These are phyloP conservation scores for Aspergillus texensis DNA, from an alignment of 2,329 filamentous ascomycete genomes.

Conservation along the genomic window DNA sequence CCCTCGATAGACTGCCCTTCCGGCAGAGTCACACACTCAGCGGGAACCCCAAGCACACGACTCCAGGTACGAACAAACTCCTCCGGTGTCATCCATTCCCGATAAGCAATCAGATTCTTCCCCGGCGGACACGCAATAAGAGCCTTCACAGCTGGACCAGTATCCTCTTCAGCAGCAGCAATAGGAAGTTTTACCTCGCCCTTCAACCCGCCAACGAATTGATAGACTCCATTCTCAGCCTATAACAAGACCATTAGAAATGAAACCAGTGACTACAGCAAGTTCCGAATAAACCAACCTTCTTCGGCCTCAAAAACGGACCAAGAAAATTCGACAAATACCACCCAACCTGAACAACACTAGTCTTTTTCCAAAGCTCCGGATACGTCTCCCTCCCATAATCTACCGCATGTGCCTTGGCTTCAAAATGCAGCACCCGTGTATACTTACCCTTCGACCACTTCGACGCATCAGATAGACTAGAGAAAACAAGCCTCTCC, in stretches of 20 bases:
- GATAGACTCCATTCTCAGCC: not conserved
- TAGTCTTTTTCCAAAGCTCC: constrained; percentile 31
- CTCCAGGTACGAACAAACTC: not conserved
- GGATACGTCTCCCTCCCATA: constrained; percentile 34
- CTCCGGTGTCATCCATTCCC: constrained; percentile 11
- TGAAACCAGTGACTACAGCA: not conserved
- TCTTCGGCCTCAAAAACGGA: constrained; percentile 1
- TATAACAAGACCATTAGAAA: not conserved
- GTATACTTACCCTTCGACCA: constrained; percentile 47
- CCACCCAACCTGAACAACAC: constrained; percentile 36
- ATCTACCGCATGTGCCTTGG: constrained; percentile 40
- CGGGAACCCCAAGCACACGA: not conserved
- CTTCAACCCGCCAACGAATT: not conserved
- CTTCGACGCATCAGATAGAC: constrained; percentile 38
- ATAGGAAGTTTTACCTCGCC: not conserved
- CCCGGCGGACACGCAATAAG: constrained; percentile 2
- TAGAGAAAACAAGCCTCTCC: constrained; percentile 45
- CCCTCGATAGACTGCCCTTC: constrained; percentile 3
- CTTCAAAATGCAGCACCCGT: constrained; percentile 47
- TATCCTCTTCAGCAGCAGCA: constrained; percentile 12
- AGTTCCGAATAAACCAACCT: not conserved
- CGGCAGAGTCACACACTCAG: constrained; percentile 10
- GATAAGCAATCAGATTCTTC: constrained; percentile 9
- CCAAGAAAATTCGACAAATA: constrained; percentile 35
- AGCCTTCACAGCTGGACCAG: constrained; percentile 13